Evolutionary conservation across 768 basidiomycete genomes (phyloP).

Genomic region (Suillus hirtellus): DNA sequence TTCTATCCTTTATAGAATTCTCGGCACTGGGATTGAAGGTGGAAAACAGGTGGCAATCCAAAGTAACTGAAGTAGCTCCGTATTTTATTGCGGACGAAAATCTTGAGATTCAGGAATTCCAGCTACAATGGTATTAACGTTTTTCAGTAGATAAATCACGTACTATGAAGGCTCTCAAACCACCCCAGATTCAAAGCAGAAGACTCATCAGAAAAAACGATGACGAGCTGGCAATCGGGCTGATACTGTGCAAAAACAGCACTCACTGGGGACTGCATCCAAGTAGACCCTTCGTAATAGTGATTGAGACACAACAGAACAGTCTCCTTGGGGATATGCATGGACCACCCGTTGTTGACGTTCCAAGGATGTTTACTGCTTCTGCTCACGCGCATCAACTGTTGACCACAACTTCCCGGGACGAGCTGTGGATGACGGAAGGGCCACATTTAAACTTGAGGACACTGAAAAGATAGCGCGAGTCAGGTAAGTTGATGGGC

Average conservation of each 20-base stretch:
- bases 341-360: neutral
- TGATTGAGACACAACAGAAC: neutral
- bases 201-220: neutral
- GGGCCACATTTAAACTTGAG: neutral
- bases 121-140: constrained; percentile 31
- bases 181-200: neutral
- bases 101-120: constrained; percentile 31
- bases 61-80: constrained; percentile 26
- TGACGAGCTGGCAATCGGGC: neutral
- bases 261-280: neutral
- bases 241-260: neutral
- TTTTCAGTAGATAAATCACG: constrained; percentile 17
- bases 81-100: constrained; percentile 25
- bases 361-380: neutral
- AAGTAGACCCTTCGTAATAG: too few species aligned
- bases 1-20: too few species aligned
- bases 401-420: neutral
- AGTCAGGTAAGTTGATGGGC: too few species aligned
- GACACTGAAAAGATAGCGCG: neutral
- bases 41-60: constrained; percentile 26
- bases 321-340: neutral
- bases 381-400: neutral
- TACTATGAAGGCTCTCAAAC: neutral
- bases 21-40: constrained; percentile 22
- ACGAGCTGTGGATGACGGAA: neutral